Percentiles rank a stretch among this genome's conserved stretches.
Conservation (phyloP, 768 basidiomycete species). For the Tylopilus plumbeoviolaceoides region DNA sequence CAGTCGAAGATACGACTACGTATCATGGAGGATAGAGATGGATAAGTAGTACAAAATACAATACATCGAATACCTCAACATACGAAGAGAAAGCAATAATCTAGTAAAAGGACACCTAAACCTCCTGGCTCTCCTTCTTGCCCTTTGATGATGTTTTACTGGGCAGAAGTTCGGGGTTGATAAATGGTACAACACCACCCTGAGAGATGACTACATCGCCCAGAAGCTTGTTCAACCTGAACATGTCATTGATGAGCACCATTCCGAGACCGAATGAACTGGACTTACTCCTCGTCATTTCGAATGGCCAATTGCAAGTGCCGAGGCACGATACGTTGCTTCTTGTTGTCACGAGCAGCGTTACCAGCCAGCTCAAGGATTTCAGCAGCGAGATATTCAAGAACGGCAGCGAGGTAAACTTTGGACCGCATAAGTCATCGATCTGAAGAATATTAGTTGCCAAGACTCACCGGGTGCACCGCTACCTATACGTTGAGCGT, state of each 20-base stretch:
- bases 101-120: conserved; percentile 8
- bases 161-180: conserved; percentile 42
- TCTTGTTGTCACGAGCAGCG: conserved; percentile 53
- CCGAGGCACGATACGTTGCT: conserved; percentile 60
- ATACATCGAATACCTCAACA: conserved; percentile 28
- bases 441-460: conserved; percentile 6
- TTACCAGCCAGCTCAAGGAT: conserved; percentile 61
- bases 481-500: conserved; percentile 84
- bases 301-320: conserved; percentile 65
- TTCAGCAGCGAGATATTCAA: conserved; percentile 60
- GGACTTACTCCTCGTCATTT: conserved; percentile 49
- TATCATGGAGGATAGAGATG: too few species aligned
- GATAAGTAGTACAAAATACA: conserved; percentile 30
- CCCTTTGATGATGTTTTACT: conserved; percentile 30
- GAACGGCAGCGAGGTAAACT: conserved; percentile 59
- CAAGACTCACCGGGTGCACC: conserved; percentile 67
- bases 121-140: conserved; percentile 31
- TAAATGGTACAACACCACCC: conserved; percentile 54
- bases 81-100: conserved; percentile 13
- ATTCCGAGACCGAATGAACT: too few species aligned
- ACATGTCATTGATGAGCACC: background rate
- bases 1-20: too few species aligned
- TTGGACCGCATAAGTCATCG: background rate
- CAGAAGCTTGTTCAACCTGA: conserved; percentile 37
- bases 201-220: conserved; percentile 56